These are phyloP conservation scores for Saccharomycopsis fodiens DNA, from an alignment of 805 yeast genomes.

Conservation along the genomic window DNA sequence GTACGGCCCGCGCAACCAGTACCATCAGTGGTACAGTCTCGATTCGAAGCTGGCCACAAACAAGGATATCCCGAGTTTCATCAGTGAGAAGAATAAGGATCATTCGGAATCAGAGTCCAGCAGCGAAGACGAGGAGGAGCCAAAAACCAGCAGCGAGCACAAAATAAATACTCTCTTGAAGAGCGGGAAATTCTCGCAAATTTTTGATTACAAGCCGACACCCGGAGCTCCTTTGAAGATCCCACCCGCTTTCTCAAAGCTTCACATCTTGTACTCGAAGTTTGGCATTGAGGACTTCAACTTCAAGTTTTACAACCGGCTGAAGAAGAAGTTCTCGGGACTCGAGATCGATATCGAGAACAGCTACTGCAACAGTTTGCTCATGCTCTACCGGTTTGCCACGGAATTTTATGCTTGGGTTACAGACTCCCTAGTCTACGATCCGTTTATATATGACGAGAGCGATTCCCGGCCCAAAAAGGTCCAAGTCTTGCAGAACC, in stretches of 20 bases:
- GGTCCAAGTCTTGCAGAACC: conserved; percentile 2
- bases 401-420: conserved; percentile 66
- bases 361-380: conserved; percentile 65
- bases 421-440: conserved; percentile 46
- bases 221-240: conserved; percentile 5
- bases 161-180: background rate
- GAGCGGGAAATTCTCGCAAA: background rate
- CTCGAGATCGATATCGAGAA: conserved; percentile 83
- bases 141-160: conserved; percentile 20
- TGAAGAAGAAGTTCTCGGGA: conserved; percentile 62
- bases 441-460: conserved; percentile 30
- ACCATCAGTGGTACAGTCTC: conserved; percentile 34
- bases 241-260: conserved; percentile 69
- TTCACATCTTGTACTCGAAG: conserved; percentile 74
- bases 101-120: conserved; percentile 26
- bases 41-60: conserved; percentile 27
- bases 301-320: conserved; percentile 66
- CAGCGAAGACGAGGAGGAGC: conserved; percentile 20
- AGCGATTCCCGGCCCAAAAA: conserved; percentile 26
- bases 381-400: conserved; percentile 74
- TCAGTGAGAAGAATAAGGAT: conserved; percentile 41
- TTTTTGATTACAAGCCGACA: conserved; percentile 15
- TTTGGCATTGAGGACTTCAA: conserved; percentile 95
- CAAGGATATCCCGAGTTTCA: conserved; percentile 41
- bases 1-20: conserved; percentile 49